Evolutionary conservation across 2,329 filamentous ascomycete species (phyloP).

Genomic region (Gliomastix tumulicola): DNA sequence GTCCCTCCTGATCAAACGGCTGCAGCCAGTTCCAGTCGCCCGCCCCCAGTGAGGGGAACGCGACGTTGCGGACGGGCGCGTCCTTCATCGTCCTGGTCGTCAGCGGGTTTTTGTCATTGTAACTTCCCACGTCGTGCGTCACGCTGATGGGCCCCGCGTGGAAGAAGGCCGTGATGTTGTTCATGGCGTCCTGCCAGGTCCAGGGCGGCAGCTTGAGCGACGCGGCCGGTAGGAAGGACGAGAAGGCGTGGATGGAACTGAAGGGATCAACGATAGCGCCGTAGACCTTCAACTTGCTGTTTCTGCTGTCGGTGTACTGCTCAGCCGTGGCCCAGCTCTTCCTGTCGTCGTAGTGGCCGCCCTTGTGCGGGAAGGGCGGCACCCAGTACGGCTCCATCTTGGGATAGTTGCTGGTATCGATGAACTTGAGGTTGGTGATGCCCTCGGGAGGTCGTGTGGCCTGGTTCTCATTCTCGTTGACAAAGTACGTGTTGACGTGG

Average conservation of each 20-base stretch:
- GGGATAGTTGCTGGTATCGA: constrained; percentile 12
- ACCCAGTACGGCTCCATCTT: not conserved
- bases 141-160: constrained; percentile 24
- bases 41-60: constrained; percentile 10
- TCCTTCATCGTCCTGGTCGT: not conserved
- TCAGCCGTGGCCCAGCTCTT: not conserved
- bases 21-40: constrained; percentile 25
- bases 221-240: constrained; percentile 19
- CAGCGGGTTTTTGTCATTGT: not conserved
- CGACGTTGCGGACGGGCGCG: not conserved
- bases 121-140: constrained; percentile 11
- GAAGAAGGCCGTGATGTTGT: constrained; percentile 31
- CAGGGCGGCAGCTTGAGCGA: constrained; percentile 21
- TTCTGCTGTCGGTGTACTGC: constrained; percentile 1
- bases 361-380: no score
- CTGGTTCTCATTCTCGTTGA: constrained; percentile 2
- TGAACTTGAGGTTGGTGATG: not conserved
- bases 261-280: constrained; percentile 29
- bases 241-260: constrained; percentile 23
- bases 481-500: constrained; percentile 17
- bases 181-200: constrained; percentile 27
- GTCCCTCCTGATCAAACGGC: constrained; percentile 15
- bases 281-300: constrained; percentile 10
- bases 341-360: constrained; percentile 1
- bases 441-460: constrained; percentile 6